Percentiles rank a stretch among this genome's conserved stretches.
phyloP scores from a whole-genome alignment of 1,139 yeast species.

The Yamadazyma buinensis region DNA sequence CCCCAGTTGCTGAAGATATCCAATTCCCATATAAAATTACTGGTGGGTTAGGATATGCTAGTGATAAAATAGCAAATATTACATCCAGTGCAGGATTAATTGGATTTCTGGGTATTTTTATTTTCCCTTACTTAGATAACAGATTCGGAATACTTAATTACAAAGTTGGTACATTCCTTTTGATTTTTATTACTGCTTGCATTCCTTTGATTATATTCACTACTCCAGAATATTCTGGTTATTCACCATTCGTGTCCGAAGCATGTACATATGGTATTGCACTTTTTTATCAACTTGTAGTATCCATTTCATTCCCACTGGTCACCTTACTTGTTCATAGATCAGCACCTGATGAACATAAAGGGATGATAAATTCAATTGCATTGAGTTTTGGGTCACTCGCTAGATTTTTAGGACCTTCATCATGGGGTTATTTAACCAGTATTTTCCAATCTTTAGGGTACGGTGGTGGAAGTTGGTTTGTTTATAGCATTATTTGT shows the following conservation, averaged over 20 bases:
- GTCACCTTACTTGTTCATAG: slow-evolving; percentile 39
- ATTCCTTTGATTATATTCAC: slow-evolving; percentile 48
- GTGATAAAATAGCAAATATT: slow-evolving; percentile 48
- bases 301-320: slow-evolving; percentile 14
- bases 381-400: slow-evolving; percentile 49
- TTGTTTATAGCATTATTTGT: neutral
- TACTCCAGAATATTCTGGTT: slow-evolving; percentile 21
- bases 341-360: slow-evolving; percentile 41
- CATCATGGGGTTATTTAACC: slow-evolving; percentile 54
- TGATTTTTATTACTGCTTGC: slow-evolving; percentile 11
- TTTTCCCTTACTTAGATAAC: slow-evolving; percentile 54
- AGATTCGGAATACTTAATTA: slow-evolving; percentile 42
- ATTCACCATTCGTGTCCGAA: slow-evolving; percentile 24
- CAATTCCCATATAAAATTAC: slow-evolving; percentile 29
- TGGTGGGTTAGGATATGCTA: slow-evolving; percentile 28
- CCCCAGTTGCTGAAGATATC: slow-evolving; percentile 24
- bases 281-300: slow-evolving; percentile 34
- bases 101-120: slow-evolving; percentile 47
- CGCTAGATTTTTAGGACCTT: slow-evolving; percentile 57
- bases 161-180: slow-evolving; percentile 43
- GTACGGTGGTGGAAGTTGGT: slow-evolving; percentile 3
- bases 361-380: slow-evolving; percentile 48
- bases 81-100: slow-evolving; percentile 53
- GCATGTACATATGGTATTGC: slow-evolving; percentile 17
- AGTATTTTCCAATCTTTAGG: slow-evolving; percentile 19